phyloP scores from a whole-genome alignment of 108 stramenopile genomes.

The Pseudonitzschia multiseries region DNA sequence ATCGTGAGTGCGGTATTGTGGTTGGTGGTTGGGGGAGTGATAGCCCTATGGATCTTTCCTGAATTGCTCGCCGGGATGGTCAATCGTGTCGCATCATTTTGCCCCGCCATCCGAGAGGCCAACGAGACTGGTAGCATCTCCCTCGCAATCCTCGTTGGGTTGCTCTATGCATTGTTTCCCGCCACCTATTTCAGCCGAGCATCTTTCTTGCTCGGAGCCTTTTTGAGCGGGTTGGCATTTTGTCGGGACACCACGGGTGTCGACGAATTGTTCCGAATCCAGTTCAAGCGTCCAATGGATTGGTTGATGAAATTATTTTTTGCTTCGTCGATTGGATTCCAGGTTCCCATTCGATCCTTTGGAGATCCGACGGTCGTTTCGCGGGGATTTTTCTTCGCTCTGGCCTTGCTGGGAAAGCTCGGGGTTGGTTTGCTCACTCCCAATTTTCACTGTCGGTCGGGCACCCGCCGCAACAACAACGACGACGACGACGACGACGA shows the following conservation, averaged over 20 bases:
- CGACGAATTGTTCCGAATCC: slow-evolving; percentile 2
- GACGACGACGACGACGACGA: background rate
- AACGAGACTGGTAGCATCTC: slow-evolving; percentile 10
- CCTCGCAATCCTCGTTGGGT: slow-evolving; percentile 32
- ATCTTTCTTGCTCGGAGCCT: slow-evolving; percentile 60
- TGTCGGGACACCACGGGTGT: slow-evolving; percentile 35
- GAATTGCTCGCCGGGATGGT: slow-evolving; percentile 19
- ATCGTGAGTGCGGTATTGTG: slow-evolving; percentile 39
- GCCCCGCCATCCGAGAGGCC: slow-evolving; percentile 7
- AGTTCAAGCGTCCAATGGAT: slow-evolving; percentile 29
- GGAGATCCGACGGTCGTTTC: slow-evolving; percentile 42
- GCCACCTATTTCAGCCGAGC: slow-evolving; percentile 52
- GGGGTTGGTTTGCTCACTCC: slow-evolving; percentile 34
- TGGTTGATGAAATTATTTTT: slow-evolving; percentile 84
- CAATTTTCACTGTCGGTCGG: background rate
- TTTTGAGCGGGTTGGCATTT: slow-evolving; percentile 64
- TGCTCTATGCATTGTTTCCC: slow-evolving; percentile 47
- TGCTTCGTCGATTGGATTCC: slow-evolving; percentile 52
- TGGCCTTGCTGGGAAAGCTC: slow-evolving; percentile 45
- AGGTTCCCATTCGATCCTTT: slow-evolving; percentile 50
- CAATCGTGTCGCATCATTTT: slow-evolving; percentile 5
- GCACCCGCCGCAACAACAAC: background rate
- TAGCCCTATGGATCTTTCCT: slow-evolving; percentile 52
- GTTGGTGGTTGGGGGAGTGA: slow-evolving; percentile 29
- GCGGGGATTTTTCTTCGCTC: slow-evolving; percentile 48